Base-by-base conservation (phyloP, 306 rosid genomes). In the Cicer chorassanicum region DNA sequence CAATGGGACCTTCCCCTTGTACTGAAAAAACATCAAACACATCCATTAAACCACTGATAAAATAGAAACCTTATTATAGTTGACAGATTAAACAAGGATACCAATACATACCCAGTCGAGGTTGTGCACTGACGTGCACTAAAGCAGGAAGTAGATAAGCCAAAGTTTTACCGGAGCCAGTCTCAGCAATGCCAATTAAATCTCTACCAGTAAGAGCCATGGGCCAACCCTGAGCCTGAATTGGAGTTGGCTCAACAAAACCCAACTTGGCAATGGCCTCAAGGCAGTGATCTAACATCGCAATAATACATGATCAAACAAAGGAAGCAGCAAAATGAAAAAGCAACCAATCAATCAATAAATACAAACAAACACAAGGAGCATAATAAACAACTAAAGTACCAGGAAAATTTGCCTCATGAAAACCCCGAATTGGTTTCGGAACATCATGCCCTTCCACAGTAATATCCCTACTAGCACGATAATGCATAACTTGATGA, bases 221-320 rank as follows among this genome's bases (percentile, higher is more conserved):
- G 42, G 98, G 97, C 98, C 98, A 94, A 75, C 98, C 98, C 74
- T 94, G 98, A 81, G 97, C 91, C 82, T 94, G 97, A 77, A 94
- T 94, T 72, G 98, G 89, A 9, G 98, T 94, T 39, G 98, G 98
- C 83, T 94, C 97, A 54, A 85, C 88, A 80, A 94, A 94, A 65
- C 98, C 98, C 91, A 88, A 81, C n/a, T 87, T 91, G 11, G 88
- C 93, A 81, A 94, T 88, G 66, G 78, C 95, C 39, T 94, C 95
- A 11, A 94, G 95, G 83, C 94, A 91, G 83, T 88, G 86, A 82
- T 62, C 98, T 94, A 78, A 61, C 72, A 84, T 43, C 39, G 1
- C 73, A 81, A 21, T 19, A 62, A n/a, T 3, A 72, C 39, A 79
- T 14, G 42, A 72, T 75, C 82, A 74, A 38, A 38, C 38, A 82